Evolutionary conservation across 164 flowering plant genomes (phyloP), one percentile per base, ranked within the genome.

Genomic region (Liriodendron chinense): DNA sequence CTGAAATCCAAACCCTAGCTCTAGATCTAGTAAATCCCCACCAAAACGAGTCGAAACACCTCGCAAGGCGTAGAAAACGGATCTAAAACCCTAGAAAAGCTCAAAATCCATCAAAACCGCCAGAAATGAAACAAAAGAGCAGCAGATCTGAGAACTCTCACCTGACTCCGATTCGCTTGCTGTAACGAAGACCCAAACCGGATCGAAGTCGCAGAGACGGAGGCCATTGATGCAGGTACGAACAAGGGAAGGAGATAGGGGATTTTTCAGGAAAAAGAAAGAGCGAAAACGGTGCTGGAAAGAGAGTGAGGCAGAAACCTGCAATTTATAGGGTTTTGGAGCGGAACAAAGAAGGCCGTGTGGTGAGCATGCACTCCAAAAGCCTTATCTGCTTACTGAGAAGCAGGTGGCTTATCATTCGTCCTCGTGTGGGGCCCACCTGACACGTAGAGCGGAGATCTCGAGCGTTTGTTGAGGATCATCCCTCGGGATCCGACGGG

Each of bases 201-300:
- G 72, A 70, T 24, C 20, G 62, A 70, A 70, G 72, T 49, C 12
- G 72, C 72, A 14, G 24, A 48, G 61, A 70, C 72, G n/a, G 72
- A 13, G n/a, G 57, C 72, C 72, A 70, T 70, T 49, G 61, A 48
- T 9, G 59, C 72, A 20, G 34, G 62, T 22, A 7, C 23, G 1
- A n/a, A 47, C 18, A 21, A 69, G 23, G 14, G 25, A 25, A 9
- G 23, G 22, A 23, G 57, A 10, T 56, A 68, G n/a, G 18, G 12
- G 16, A 22, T 12, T 3, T 3, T 13, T 26, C 10, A 18, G 5
- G 67, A 12, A 22, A 18, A 43, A 16, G 3, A 56, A 47, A 43
- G 22, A n/a, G 57, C n/a, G 70, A 68, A 20, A 16, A 16, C 5
- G n/a, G 49, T n/a, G 16, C 6, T 9, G 10, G 18, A 53, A 53